Base-by-base conservation (phyloP, 2,329 filamentous ascomycete genomes). In the Aspergillus viridinutans region DNA sequence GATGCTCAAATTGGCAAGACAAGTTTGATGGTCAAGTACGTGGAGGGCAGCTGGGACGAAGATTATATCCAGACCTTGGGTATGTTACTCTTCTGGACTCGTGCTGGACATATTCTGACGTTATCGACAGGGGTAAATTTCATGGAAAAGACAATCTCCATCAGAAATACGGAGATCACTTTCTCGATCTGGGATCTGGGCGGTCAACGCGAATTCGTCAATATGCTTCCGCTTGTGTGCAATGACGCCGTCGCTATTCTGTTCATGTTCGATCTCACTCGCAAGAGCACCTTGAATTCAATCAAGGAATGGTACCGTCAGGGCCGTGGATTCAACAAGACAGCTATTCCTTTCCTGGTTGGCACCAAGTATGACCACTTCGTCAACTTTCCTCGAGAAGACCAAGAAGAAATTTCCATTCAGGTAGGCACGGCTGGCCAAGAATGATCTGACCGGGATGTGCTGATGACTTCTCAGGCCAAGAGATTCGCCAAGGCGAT, bases 291-390 rank as follows among this genome's bases (percentile, higher is more conserved):
- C 0, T 81, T 99, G 65, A 99, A 99, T 79, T 96, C 91, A 69
- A 97, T 99, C 81, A 99, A 99, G 80, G 94, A 99, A 74, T 99
- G 94, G 94, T 99, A 99, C 73, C 85, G 94, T 55, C 94, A 99
- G 77, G 94, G 94, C 50, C 85, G 94, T 62, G 94, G 94, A 25
- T 99, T 99, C 82, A 99, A 99, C 83, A 99, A 99, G 82, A 99
- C 94, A 14, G 94, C 94, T n/a, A 99, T 99, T 65, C 94, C 94
- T 0, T 96, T 99, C 70, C 78, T 99, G 25, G 90, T 99, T 20
- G 94, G 94, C 58, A 99, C 94, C 38, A 99, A 99, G 76, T 99
- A 97, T 74, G 94, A 99, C 70, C 94, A 97, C 72, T 99, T 99
- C 78, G 93, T 99, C 76, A 99, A 97, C 78, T 97, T 99, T 70